Conservation (phyloP, 768 basidiomycete species). For the Trametes sanguinea region DNA sequence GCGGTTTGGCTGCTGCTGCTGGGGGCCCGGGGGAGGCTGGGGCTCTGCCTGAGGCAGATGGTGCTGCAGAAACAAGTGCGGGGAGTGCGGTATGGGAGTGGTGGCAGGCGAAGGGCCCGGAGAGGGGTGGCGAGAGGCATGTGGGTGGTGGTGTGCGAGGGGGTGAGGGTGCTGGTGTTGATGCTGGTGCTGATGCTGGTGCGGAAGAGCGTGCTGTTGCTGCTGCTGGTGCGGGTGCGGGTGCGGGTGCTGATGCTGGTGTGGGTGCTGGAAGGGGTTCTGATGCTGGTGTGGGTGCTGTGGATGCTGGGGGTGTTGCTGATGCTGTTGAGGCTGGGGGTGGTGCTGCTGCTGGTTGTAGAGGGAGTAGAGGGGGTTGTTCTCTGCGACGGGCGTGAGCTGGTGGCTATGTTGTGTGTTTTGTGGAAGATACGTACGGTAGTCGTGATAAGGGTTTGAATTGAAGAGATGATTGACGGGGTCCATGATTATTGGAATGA, state of each 20-base stretch:
- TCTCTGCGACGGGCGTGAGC: conserved; percentile 1
- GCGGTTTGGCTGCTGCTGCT: conserved; percentile 23
- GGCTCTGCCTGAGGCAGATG: conserved; percentile 21
- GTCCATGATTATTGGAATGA: conserved; percentile 38
- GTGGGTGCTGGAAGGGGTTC: conserved; percentile 21
- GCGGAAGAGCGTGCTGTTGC: conserved; percentile 22
- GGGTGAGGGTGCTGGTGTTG: conserved; percentile 24
- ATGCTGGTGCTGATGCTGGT: conserved; percentile 29
- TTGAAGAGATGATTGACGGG: conserved; percentile 65
- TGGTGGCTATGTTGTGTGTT: conserved; percentile 2
- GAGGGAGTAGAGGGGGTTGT: conserved; percentile 31
- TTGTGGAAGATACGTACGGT: conserved; percentile 33
- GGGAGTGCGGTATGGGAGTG: conserved; percentile 29
- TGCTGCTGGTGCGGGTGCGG: conserved; percentile 33
- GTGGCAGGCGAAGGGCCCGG: conserved; percentile 31
- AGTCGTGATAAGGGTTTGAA: conserved; percentile 52
- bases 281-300: conserved; percentile 33
- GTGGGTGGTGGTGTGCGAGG: conserved; percentile 25
- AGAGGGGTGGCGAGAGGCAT: conserved; percentile 36
- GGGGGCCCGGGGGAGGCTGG: conserved; percentile 3
- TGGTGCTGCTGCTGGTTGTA: conserved; percentile 24
- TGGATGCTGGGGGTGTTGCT: conserved; percentile 25
- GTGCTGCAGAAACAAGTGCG: conserved; percentile 36
- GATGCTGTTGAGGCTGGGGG: conserved; percentile 19
- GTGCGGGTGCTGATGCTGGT: conserved; percentile 28